Evolutionary conservation across 1,284 basidiomycete genomes (phyloP).

Genomic region (Pyrrhoderma noxium): DNA sequence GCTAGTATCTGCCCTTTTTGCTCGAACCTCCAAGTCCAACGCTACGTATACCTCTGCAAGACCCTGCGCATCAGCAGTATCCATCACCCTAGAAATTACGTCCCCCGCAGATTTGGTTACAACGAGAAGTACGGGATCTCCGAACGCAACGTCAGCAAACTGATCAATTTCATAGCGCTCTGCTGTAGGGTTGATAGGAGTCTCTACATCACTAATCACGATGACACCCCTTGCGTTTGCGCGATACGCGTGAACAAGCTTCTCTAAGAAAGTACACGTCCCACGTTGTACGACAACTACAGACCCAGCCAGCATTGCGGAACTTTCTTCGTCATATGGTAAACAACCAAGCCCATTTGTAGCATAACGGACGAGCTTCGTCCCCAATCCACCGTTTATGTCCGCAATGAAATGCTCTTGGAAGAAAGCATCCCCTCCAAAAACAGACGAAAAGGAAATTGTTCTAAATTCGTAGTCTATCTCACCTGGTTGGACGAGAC

Average conservation of each 20-base stretch:
- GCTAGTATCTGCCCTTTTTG: constrained; percentile 23
- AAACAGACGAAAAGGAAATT: constrained; percentile 58
- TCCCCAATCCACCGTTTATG: constrained; percentile 37
- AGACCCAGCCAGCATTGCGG: constrained; percentile 34
- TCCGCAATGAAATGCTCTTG: constrained; percentile 36
- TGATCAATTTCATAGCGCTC: constrained; percentile 36
- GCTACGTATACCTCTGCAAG: constrained; percentile 44
- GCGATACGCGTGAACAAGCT: constrained; percentile 55
- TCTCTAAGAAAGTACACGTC: constrained; percentile 77
- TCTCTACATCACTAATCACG: constrained; percentile 58
- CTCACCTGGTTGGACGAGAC: constrained; percentile 31
- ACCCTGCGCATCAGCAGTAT: constrained; percentile 36
- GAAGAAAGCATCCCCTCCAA: constrained; percentile 56
- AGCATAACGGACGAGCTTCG: constrained; percentile 39
- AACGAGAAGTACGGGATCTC: constrained; percentile 55
- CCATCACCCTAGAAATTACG: constrained; percentile 47
- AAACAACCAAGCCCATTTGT: constrained; percentile 53
- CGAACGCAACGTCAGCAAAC: constrained; percentile 18
- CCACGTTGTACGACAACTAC: constrained; percentile 60
- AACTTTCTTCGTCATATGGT: constrained; percentile 36
- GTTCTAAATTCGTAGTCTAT: constrained; percentile 45
- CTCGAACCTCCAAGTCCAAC: constrained; percentile 35
- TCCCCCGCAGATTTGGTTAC: constrained; percentile 45
- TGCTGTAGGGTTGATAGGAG: constrained; percentile 60
- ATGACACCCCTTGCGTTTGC: constrained; percentile 71